Conservation (phyloP, 352 stramenopile species). For the Globisporangium spiculum region DNA sequence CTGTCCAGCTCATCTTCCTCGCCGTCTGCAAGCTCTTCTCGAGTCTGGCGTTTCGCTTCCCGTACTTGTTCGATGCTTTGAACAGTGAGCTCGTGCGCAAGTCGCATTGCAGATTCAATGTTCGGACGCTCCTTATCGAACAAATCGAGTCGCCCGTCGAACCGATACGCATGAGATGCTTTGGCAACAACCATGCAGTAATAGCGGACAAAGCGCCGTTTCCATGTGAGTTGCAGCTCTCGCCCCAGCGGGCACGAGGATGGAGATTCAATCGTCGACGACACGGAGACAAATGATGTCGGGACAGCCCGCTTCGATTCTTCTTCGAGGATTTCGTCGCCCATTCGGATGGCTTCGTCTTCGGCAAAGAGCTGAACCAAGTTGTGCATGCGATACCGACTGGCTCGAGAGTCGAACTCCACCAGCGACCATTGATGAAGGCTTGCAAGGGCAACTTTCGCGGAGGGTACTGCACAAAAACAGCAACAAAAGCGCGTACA, state of each 20-base stretch:
- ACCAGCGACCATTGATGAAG: constrained; percentile 83
- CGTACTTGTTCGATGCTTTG: constrained; percentile 74
- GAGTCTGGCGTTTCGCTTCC: constrained; percentile 40
- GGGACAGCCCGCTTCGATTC: constrained; percentile 14
- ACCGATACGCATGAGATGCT: constrained; percentile 73
- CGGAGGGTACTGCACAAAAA: constrained; percentile 33
- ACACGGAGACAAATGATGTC: constrained; percentile 40
- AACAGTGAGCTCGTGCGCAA: constrained; percentile 67
- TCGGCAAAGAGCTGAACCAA: constrained; percentile 83
- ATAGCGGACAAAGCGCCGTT: constrained; percentile 82
- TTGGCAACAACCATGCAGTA: constrained; percentile 80
- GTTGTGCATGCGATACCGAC: constrained; percentile 81
- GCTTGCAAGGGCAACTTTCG: constrained; percentile 49
- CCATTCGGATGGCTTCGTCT: constrained; percentile 62
- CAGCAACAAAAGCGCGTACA: not conserved
- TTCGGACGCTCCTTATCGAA: constrained; percentile 83
- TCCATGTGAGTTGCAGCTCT: constrained; percentile 74
- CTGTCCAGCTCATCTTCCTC: constrained; percentile 20
- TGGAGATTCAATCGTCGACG: constrained; percentile 21
- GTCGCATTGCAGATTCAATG: constrained; percentile 76
- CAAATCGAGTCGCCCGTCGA: constrained; percentile 58
- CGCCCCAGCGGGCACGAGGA: constrained; percentile 41
- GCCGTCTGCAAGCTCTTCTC: constrained; percentile 34
- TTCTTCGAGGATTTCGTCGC: constrained; percentile 40
- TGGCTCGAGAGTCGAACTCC: constrained; percentile 66